Conservation (phyloP, 257 asterid species). For the Solanum virginianum region DNA sequence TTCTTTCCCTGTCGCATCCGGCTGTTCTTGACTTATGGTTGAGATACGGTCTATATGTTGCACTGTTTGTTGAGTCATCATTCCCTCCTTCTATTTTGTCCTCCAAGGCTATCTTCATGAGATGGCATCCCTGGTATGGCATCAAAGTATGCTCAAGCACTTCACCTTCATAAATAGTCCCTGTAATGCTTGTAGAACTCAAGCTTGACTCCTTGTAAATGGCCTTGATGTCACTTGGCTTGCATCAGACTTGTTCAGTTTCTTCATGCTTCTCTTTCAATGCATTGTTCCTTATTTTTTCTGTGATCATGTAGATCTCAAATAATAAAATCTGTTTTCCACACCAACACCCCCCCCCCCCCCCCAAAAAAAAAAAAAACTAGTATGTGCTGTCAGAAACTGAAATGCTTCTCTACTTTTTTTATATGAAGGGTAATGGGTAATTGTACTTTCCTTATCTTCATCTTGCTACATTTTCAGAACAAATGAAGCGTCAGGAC, state of each 20-base stretch:
- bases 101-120: background rate
- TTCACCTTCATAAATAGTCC: background rate
- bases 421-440: background rate
- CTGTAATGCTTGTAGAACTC: background rate
- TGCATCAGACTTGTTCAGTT: background rate
- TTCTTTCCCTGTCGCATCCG: background rate
- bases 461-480: slow-evolving; percentile 37
- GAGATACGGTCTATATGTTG: background rate
- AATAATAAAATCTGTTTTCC: background rate
- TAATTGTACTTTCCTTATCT: background rate
- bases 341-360: background rate
- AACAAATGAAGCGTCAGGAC: slow-evolving; percentile 52
- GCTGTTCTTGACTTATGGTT: background rate
- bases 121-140: background rate
- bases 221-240: background rate
- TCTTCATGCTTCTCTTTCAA: background rate
- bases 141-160: background rate
- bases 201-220: background rate
- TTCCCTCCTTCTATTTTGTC: background rate
- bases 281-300: background rate
- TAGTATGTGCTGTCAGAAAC: background rate
- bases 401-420: background rate
- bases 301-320: background rate
- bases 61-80: background rate
- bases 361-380: background rate